phyloP scores from a whole-genome alignment of 495 filamentous ascomycete genomes.

The Corynascus novoguineensis region DNA sequence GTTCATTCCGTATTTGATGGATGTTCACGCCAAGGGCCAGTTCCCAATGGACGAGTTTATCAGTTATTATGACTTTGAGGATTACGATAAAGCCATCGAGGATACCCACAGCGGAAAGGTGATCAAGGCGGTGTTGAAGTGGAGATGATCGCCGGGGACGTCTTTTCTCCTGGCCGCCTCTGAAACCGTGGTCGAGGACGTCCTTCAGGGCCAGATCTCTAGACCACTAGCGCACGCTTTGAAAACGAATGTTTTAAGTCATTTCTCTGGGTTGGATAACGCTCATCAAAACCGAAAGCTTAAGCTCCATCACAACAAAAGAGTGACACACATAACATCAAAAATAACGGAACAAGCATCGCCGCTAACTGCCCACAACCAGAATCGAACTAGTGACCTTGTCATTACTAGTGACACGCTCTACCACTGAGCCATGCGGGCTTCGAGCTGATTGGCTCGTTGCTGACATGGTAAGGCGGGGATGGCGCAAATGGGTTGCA shows the following conservation, averaged over 20 bases:
- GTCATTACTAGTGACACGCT: conserved; percentile 15
- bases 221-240: too few relatives aligned
- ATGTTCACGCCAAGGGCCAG: conserved; percentile 37
- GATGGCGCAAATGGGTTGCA: background rate
- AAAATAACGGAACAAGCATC: background rate
- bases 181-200: too few relatives aligned
- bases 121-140: conserved; percentile 30
- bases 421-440: conserved; percentile 17
- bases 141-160: conserved; percentile 12
- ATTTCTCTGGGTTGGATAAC: too few relatives aligned
- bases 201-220: too few relatives aligned
- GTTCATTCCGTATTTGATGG: conserved; percentile 36
- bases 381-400: conserved; percentile 14
- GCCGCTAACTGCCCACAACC: background rate
- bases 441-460: conserved; percentile 2
- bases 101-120: conserved; percentile 22
- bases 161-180: too few relatives aligned
- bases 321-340: background rate
- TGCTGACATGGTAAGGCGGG: background rate
- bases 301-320: too few relatives aligned
- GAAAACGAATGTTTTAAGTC: too few relatives aligned
- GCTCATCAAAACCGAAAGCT: too few relatives aligned
- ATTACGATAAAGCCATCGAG: conserved; percentile 24
- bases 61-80: conserved; percentile 26
- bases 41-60: conserved; percentile 41